phyloP scores from a whole-genome alignment of 148 eudicot species.

The Fallopia convolvulus region DNA sequence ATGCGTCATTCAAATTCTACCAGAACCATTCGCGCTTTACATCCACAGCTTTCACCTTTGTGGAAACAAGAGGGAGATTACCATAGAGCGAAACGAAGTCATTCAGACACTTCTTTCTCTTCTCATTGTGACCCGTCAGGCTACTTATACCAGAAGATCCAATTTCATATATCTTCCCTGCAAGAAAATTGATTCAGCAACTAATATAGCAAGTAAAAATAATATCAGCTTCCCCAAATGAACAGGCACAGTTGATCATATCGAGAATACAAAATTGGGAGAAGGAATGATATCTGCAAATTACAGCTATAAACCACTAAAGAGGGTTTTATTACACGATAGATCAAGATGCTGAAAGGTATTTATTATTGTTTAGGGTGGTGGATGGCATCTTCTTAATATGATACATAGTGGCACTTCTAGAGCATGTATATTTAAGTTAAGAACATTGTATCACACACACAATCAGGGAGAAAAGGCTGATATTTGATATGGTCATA shows the following conservation, averaged over 20 bases:
- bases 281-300: not conserved
- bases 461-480: not conserved
- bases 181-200: conserved; percentile 9
- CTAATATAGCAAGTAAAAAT: not conserved
- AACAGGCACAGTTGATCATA: not conserved
- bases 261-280: not conserved
- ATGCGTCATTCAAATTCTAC: not conserved
- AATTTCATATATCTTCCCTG: conserved; percentile 78
- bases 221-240: not conserved
- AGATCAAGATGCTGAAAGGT: not conserved
- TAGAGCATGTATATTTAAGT: too few species aligned
- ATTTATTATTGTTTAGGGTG: not conserved
- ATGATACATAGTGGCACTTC: not conserved
- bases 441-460: not conserved
- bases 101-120: conserved; percentile 59
- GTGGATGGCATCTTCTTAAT: not conserved
- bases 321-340: not conserved
- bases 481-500: not conserved
- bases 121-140: conserved; percentile 69
- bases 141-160: conserved; percentile 91
- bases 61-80: conserved; percentile 1
- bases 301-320: not conserved
- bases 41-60: not conserved
- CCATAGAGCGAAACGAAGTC: conserved; percentile 10
- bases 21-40: conserved; percentile 7